Conservation (phyloP, 805 yeast genomes). For the Yamadazyma sp. region DNA sequence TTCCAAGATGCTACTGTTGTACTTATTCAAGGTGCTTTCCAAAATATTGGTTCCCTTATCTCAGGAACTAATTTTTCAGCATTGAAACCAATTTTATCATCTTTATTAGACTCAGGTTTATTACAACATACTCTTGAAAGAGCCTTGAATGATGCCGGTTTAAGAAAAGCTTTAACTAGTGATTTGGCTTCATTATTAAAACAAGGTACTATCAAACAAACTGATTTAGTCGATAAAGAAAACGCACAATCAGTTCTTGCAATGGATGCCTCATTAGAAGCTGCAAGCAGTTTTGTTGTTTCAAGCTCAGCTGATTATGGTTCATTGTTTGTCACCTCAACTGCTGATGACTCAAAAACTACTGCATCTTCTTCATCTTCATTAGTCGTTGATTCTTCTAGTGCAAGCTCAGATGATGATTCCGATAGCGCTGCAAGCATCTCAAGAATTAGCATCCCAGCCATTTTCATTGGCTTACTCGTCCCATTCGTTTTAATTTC, state of each 20-base stretch:
- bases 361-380: neutral
- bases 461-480: neutral
- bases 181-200: constrained; percentile 20
- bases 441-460: neutral
- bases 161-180: constrained; percentile 20
- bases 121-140: constrained; percentile 19
- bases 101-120: constrained; percentile 23
- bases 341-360: constrained; percentile 7
- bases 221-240: constrained; percentile 13
- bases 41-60: constrained; percentile 17
- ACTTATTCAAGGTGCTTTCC: constrained; percentile 22
- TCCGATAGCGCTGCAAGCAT: constrained; percentile 4
- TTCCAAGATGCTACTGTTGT: constrained; percentile 23
- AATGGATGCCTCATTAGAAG: constrained; percentile 6
- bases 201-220: constrained; percentile 12
- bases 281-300: constrained; percentile 2
- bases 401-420: constrained; percentile 2
- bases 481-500: constrained; percentile 3
- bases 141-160: constrained; percentile 21
- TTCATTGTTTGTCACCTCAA: constrained; percentile 5
- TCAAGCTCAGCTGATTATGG: constrained; percentile 2
- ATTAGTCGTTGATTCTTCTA: constrained; percentile 6
- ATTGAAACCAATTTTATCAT: constrained; percentile 18
- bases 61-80: constrained; percentile 16
- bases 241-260: constrained; percentile 7